Evolutionary conservation across 2,329 filamentous ascomycete genomes (phyloP).

Genomic region (Diaporthe destruens): DNA sequence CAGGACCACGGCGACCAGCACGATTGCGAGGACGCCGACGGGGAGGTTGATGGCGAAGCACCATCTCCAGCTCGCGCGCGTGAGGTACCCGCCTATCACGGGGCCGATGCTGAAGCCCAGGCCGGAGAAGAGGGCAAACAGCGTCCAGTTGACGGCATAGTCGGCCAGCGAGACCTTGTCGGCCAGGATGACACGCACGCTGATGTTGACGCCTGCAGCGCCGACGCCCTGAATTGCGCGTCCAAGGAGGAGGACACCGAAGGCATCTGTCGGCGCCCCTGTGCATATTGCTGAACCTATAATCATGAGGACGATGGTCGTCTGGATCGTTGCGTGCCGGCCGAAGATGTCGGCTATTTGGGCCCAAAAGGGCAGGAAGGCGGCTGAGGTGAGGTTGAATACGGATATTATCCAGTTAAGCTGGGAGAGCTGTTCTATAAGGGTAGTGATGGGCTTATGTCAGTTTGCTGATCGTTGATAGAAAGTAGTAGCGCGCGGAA

Average conservation of each 20-base stretch:
- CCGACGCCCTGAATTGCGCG: constrained; percentile 73
- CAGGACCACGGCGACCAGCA: constrained; percentile 68
- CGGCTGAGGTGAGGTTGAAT: constrained; percentile 75
- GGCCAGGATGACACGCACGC: constrained; percentile 72
- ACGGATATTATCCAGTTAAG: constrained; percentile 78
- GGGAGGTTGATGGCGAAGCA: constrained; percentile 76
- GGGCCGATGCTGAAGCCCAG: constrained; percentile 72
- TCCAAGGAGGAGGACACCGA: constrained; percentile 72
- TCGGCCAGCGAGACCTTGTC: constrained; percentile 73
- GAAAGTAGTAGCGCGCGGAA: background rate
- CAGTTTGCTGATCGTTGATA: background rate
- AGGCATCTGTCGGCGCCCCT: constrained; percentile 64
- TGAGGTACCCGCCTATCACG: constrained; percentile 70
- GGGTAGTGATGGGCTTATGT: constrained; percentile 14
- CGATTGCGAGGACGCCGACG: constrained; percentile 62
- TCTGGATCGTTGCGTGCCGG: constrained; percentile 69
- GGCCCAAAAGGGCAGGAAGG: constrained; percentile 75
- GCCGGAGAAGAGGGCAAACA: constrained; percentile 71
- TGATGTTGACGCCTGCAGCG: constrained; percentile 71
- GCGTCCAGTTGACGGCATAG: constrained; percentile 71
- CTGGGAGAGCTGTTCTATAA: constrained; percentile 63
- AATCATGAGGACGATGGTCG: constrained; percentile 67
- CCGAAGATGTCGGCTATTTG: constrained; percentile 76
- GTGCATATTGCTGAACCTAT: constrained; percentile 73
- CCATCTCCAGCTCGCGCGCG: constrained; percentile 72